Evolutionary conservation across 352 stramenopile genomes (phyloP).

Genomic region (Phytophthora fragariaefolia): DNA sequence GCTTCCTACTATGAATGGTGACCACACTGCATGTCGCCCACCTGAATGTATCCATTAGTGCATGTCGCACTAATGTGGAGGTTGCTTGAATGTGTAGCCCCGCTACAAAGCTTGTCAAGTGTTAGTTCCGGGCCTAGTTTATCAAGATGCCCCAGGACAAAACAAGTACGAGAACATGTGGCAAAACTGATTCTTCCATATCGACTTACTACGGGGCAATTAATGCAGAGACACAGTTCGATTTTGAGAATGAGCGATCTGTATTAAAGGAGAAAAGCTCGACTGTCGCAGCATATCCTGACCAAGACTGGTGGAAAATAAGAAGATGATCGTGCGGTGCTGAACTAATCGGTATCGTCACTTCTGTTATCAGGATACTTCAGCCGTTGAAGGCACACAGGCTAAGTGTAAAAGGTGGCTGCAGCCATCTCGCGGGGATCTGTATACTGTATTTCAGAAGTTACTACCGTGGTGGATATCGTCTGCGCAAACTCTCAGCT

Average conservation of each 20-base stretch:
- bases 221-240: not conserved
- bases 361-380: conserved; percentile 3
- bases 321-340: not conserved
- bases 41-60: no score
- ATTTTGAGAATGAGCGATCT: not conserved
- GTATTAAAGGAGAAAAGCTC: not conserved
- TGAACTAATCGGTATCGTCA: conserved; percentile 7
- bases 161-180: conserved; percentile 1
- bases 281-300: not conserved
- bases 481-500: not conserved
- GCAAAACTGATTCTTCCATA: conserved; percentile 8
- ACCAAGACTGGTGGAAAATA: conserved; percentile 5
- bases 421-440: not conserved
- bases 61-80: no score
- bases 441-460: conserved; percentile 9
- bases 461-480: conserved; percentile 8
- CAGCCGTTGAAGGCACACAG: conserved; percentile 6
- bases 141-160: conserved; percentile 1
- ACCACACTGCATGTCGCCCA: no score
- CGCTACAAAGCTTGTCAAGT: not conserved
- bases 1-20: no score
- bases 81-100: no score
- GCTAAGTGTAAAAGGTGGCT: conserved; percentile 4
- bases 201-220: not conserved
- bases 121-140: not conserved